Percentiles rank a stretch among this genome's conserved stretches.
Evolutionary conservation across 805 yeast genomes (phyloP).

Genomic region (Vanderwaltozyma yarrowii): DNA sequence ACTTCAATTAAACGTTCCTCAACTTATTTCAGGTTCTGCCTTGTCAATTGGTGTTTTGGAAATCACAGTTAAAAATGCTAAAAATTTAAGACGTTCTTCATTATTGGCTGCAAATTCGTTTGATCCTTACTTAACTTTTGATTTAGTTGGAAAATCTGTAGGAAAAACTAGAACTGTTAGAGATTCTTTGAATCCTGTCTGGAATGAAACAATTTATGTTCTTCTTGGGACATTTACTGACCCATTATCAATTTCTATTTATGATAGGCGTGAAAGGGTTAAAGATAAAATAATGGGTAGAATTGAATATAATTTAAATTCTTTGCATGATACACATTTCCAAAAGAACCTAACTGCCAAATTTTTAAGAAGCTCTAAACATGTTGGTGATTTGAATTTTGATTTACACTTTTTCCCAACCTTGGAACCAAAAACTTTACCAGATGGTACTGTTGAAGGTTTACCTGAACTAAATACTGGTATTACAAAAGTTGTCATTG

Average conservation of each 20-base stretch:
- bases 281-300: slow-evolving; percentile 77
- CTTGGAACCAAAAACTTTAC: slow-evolving; percentile 42
- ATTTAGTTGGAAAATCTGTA: slow-evolving; percentile 45
- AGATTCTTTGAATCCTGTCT: slow-evolving; percentile 63
- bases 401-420: slow-evolving; percentile 73
- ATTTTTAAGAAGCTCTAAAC: slow-evolving; percentile 72
- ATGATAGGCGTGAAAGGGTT: slow-evolving; percentile 63
- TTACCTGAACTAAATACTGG: slow-evolving; percentile 95
- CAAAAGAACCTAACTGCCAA: slow-evolving; percentile 42
- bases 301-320: slow-evolving; percentile 61
- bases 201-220: slow-evolving; percentile 71
- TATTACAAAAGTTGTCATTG: slow-evolving; percentile 50
- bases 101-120: slow-evolving; percentile 61
- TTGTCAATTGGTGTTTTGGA: slow-evolving; percentile 83
- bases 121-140: slow-evolving; percentile 81
- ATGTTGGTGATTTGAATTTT: slow-evolving; percentile 63
- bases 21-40: slow-evolving; percentile 76
- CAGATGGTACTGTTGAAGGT: slow-evolving; percentile 76
- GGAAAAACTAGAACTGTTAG: slow-evolving; percentile 60
- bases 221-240: slow-evolving; percentile 70
- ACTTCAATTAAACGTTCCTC: slow-evolving; percentile 87
- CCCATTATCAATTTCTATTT: slow-evolving; percentile 61
- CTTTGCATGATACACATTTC: slow-evolving; percentile 43
- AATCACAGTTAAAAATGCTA: slow-evolving; percentile 56
- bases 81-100: slow-evolving; percentile 57